Conservation (phyloP, 1,139 yeast genomes). For the Hansenula lynferdii region DNA sequence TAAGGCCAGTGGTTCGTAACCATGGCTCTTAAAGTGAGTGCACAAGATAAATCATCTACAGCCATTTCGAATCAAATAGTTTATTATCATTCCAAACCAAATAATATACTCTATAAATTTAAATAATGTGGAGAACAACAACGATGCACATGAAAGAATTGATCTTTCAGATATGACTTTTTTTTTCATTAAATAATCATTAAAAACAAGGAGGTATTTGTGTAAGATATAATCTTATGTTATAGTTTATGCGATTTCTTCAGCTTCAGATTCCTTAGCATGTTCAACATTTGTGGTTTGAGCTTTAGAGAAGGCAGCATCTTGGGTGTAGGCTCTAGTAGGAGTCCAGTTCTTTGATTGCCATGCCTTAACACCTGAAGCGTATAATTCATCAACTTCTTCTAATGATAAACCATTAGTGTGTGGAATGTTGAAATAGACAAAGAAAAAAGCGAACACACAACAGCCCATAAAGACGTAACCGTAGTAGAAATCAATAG, state of each 20-base stretch:
- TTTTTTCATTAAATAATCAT: not conserved
- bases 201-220: not conserved
- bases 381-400: slow-evolving; percentile 61
- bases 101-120: not conserved
- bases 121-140: too few relatives aligned
- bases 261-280: slow-evolving; percentile 4
- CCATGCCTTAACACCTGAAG: slow-evolving; percentile 38
- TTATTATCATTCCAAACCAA: too few relatives aligned
- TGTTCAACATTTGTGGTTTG: slow-evolving; percentile 15
- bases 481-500: slow-evolving; percentile 59
- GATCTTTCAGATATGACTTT: not conserved
- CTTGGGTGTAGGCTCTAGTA: slow-evolving; percentile 18
- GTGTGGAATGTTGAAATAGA: slow-evolving; percentile 64
- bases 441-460: slow-evolving; percentile 55
- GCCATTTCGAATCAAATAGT: too few relatives aligned
- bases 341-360: slow-evolving; percentile 22
- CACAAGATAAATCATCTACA: too few relatives aligned
- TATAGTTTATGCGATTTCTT: not conserved
- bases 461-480: slow-evolving; percentile 72
- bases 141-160: too few relatives aligned
- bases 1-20: too few relatives aligned
- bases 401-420: slow-evolving; percentile 69
- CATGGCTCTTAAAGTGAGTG: too few relatives aligned
- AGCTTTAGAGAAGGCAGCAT: slow-evolving; percentile 18
- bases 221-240: too few relatives aligned